Evolutionary conservation across 345 rosid genomes (phyloP).

Genomic region (Populus ilicifolia): DNA sequence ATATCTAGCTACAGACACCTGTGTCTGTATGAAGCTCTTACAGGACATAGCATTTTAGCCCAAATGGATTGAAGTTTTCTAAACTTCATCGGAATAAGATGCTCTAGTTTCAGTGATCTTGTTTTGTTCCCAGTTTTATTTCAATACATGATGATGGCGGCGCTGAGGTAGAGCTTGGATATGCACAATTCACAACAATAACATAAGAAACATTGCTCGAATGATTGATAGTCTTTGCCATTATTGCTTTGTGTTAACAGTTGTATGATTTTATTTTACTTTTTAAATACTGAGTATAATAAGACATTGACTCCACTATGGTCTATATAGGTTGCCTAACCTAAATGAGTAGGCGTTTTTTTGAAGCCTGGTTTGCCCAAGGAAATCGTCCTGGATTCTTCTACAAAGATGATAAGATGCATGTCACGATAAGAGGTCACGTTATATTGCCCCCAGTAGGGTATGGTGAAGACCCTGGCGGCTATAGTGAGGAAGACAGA

Average conservation of each 20-base stretch:
- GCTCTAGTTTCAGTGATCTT: not conserved
- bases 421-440: not conserved
- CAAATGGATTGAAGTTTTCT: not conserved
- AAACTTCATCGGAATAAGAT: not conserved
- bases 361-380: not conserved
- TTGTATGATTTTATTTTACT: not conserved
- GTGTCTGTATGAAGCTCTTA: not conserved
- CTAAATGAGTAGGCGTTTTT: not conserved
- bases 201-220: not conserved
- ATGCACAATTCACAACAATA: not conserved
- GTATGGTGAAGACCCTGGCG: constrained; percentile 2
- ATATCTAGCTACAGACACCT: too few relatives aligned
- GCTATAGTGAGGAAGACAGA: not conserved
- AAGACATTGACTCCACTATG: not conserved
- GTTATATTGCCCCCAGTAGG: not conserved
- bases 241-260: not conserved
- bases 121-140: not conserved
- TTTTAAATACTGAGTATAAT: not conserved
- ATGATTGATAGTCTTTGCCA: not conserved
- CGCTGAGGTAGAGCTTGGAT: not conserved
- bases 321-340: not conserved
- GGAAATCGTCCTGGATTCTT: not conserved
- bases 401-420: not conserved
- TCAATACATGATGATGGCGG: not conserved
- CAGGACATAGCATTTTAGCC: not conserved